Evolutionary conservation across 129 eudicot species (phyloP), one percentile per base, ranked within the genome.

Genomic region (Glebionis coronaria): DNA sequence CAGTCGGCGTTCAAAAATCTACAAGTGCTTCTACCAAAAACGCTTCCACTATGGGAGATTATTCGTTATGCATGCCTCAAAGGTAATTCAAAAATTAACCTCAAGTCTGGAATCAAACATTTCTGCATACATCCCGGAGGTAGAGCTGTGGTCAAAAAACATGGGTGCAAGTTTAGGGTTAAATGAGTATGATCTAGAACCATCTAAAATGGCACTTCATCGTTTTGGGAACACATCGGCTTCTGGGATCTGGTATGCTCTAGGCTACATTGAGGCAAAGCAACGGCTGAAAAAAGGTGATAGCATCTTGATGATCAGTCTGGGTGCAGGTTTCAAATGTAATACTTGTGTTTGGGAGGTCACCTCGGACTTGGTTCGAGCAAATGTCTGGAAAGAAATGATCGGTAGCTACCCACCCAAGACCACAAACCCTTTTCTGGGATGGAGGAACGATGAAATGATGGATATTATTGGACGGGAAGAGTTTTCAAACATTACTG

Each of bases 271-370:
- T n/a, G n/a, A n/a, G n/a, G n/a, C n/a, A n/a, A n/a, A n/a, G n/a
- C n/a, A n/a, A n/a, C n/a, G n/a, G n/a, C n/a, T 72, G 7, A 90
- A 82, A 74, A 90, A 82, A 65, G 97, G 95, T 42, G 95, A 90
- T 16, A 80, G 70, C 9, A 56, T 90, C 6, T 47, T 82, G 61
- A 86, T 86, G 97, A 82, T 90, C 0, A 86, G 97, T 60, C 81
- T 90, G 69, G 97, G 97, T 18, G 83, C 97, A 4, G 95, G 97
- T 47, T 86, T 90, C 35, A 83, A 84, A 74, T 86, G 95, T 53
- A 90, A 90, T 74, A 90, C 66, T 31, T 83, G 95, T 73, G 80
- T 90, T 71, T 90, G 95, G 97, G 95, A 90, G 55, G 97, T 90
- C 14, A 23, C 76, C 12, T 73, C 71, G 62, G 88, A 84, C 29